A percentile compares a stretch with the other conserved stretches of the same genome.
Evolutionary conservation across 2,329 filamentous ascomycete species (phyloP).

Genomic region (Colletotrichum orchidophilum): DNA sequence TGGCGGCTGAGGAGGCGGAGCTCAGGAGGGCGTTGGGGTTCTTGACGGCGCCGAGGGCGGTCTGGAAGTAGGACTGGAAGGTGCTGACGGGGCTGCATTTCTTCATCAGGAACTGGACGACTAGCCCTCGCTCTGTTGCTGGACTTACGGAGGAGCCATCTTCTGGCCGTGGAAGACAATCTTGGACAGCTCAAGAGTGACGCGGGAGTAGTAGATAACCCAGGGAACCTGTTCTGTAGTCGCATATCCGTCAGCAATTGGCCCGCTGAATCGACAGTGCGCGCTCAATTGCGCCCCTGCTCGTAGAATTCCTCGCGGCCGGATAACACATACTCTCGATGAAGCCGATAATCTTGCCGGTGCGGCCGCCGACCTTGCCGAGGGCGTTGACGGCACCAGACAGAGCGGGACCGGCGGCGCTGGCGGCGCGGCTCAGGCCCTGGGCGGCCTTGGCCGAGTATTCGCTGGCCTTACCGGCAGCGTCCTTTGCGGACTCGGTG

Average conservation of each 20-base stretch:
- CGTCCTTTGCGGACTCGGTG: constrained; percentile 51
- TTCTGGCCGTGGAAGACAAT: constrained; percentile 87
- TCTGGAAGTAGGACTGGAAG: constrained; percentile 89
- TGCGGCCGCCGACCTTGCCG: constrained; percentile 82
- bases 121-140: constrained; percentile 6
- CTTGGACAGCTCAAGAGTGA: constrained; percentile 87
- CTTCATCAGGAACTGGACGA: constrained; percentile 11
- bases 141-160: constrained; percentile 93
- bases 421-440: constrained; percentile 83
- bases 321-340: constrained; percentile 78
- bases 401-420: constrained; percentile 82
- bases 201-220: constrained; percentile 90
- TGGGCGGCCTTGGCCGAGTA: constrained; percentile 75
- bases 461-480: constrained; percentile 54
- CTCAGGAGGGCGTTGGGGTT: constrained; percentile 72
- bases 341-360: constrained; percentile 80
- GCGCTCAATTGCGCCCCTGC: not conserved
- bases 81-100: constrained; percentile 74
- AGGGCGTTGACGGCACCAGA: constrained; percentile 76
- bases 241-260: constrained; percentile 27
- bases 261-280: not conserved
- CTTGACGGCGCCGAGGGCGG: constrained; percentile 73
- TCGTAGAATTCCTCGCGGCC: not conserved
- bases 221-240: constrained; percentile 81
- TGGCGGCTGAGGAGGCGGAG: constrained; percentile 64